Conservation (phyloP, 1,139 yeast species). For the Eremothecium coryli region DNA sequence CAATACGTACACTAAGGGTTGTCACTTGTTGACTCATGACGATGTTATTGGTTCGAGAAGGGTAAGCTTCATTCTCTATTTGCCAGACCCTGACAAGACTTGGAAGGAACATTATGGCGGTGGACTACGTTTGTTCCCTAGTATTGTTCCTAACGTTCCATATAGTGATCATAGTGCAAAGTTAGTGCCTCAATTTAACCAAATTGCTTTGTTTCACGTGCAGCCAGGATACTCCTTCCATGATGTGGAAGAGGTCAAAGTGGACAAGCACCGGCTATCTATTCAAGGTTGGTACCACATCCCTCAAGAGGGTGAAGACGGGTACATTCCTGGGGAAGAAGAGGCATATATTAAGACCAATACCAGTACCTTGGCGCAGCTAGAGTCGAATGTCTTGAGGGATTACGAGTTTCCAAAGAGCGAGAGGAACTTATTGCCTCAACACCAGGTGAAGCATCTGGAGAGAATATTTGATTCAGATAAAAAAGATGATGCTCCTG, state of each 20-base stretch:
- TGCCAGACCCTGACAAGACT: slow-evolving; percentile 81
- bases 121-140: slow-evolving; percentile 75
- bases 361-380: slow-evolving; percentile 67
- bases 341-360: slow-evolving; percentile 56
- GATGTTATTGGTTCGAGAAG: slow-evolving; percentile 95
- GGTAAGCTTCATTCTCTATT: slow-evolving; percentile 81
- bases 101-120: slow-evolving; percentile 95
- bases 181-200: slow-evolving; percentile 88
- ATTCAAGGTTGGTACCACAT: slow-evolving; percentile 99
- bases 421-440: slow-evolving; percentile 28
- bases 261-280: slow-evolving; percentile 78
- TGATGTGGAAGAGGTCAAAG: slow-evolving; percentile 94
- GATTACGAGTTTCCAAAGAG: slow-evolving; percentile 75
- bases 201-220: slow-evolving; percentile 89
- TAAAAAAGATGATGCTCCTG: slow-evolving; percentile 11
- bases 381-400: slow-evolving; percentile 66
- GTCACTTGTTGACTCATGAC: slow-evolving; percentile 91
- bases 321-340: slow-evolving; percentile 71
- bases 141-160: slow-evolving; percentile 85
- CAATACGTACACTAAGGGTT: slow-evolving; percentile 84
- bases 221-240: slow-evolving; percentile 96
- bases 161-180: slow-evolving; percentile 61
- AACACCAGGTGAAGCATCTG: slow-evolving; percentile 26
- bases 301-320: slow-evolving; percentile 87
- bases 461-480: slow-evolving; percentile 10